phyloP scores from a whole-genome alignment of 169 alveolate species.

The Eimeria falciformis region DNA sequence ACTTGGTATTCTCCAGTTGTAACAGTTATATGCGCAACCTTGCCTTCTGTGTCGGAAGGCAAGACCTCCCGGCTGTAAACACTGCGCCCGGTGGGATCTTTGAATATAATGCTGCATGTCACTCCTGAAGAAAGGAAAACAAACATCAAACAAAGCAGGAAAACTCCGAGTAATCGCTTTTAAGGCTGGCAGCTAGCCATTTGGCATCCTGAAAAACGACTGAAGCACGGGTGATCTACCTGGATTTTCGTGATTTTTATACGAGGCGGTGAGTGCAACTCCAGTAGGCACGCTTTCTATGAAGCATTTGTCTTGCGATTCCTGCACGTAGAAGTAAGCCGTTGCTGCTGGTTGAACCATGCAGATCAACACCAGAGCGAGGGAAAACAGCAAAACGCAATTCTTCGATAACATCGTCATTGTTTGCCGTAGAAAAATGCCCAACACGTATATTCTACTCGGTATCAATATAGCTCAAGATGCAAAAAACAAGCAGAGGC shows the following conservation, averaged over 20 bases:
- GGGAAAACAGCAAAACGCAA: constrained; percentile 21
- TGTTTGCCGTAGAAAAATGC: background rate
- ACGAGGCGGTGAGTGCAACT: constrained; percentile 79
- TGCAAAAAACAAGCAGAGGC: too few species aligned
- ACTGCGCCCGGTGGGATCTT: constrained; percentile 77
- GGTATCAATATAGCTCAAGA: too few species aligned
- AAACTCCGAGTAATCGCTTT: background rate
- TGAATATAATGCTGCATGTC: constrained; percentile 79
- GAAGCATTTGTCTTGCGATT: constrained; percentile 82
- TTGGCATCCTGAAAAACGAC: background rate
- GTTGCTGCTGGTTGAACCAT: constrained; percentile 13
- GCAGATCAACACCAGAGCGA: background rate
- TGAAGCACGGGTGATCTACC: constrained; percentile 62
- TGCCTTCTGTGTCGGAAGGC: constrained; percentile 78
- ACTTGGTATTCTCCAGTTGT: constrained; percentile 80
- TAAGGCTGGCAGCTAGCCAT: background rate
- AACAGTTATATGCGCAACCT: constrained; percentile 79
- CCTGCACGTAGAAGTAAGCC: constrained; percentile 82
- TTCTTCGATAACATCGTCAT: background rate
- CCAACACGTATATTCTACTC: background rate
- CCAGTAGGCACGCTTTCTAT: constrained; percentile 80
- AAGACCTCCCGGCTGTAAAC: constrained; percentile 80
- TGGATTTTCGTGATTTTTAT: constrained; percentile 79
- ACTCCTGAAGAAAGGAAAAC: constrained; percentile 75
- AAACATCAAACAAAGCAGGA: background rate